phyloP scores from a whole-genome alignment of 1,284 basidiomycete genomes.

The Trichosporon sp. region DNA sequence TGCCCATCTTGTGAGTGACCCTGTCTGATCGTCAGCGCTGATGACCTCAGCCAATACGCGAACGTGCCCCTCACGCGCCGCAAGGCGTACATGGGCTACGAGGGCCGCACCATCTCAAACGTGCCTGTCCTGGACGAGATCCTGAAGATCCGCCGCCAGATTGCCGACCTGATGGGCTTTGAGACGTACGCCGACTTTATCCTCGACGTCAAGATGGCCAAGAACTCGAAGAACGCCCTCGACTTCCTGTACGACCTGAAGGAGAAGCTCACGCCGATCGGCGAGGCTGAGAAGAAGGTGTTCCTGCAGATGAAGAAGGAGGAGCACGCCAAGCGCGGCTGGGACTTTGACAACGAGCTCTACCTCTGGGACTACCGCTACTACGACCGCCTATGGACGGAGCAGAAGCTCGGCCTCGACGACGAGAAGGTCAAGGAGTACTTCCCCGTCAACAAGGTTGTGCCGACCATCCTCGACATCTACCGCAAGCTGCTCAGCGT shows the following conservation, averaged over 20 bases:
- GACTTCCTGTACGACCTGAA: constrained; percentile 18
- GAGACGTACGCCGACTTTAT: constrained; percentile 21
- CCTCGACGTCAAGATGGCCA: constrained; percentile 24
- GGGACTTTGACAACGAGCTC: constrained; percentile 11
- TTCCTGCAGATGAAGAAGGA: constrained; percentile 19
- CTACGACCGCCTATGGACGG: constrained; percentile 22
- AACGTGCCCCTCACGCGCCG: constrained; percentile 19
- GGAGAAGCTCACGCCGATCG: constrained; percentile 18
- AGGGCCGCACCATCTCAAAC: constrained; percentile 19
- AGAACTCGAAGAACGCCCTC: constrained; percentile 17
- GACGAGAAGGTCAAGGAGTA: constrained; percentile 24
- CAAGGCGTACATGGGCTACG: constrained; percentile 15
- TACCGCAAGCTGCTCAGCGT: constrained; percentile 21
- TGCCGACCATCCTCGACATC: constrained; percentile 20
- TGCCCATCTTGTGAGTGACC: constrained; percentile 17
- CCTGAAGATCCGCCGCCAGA: constrained; percentile 15
- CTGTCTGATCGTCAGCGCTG: not conserved
- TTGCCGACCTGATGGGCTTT: constrained; percentile 17
- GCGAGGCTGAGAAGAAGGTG: constrained; percentile 16
- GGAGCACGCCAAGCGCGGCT: constrained; percentile 13
- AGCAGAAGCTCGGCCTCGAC: constrained; percentile 20
- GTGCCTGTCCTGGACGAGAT: constrained; percentile 17
- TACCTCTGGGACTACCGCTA: constrained; percentile 24
- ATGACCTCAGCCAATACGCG: constrained; percentile 14
- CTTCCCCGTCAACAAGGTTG: constrained; percentile 24